Evolutionary conservation across 306 rosid species (phyloP), one percentile per base, ranked within the genome.

Genomic region (Cicer pinnatifidum): DNA sequence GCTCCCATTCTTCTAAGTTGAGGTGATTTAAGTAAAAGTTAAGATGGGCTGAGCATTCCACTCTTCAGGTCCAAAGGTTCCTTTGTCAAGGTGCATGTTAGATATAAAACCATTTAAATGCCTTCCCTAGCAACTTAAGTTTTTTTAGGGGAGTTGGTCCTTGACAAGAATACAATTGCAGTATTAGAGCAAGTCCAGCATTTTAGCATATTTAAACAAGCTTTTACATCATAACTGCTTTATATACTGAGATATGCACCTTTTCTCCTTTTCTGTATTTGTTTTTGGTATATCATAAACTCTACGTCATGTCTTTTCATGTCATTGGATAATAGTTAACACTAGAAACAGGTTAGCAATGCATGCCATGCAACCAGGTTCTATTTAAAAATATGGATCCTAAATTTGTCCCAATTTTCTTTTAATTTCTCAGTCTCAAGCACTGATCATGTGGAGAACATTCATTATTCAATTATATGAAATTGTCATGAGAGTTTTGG

Each of bases 231-330:
- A 57, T 72, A 19, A 40, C 51, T 73, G 8, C 39, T 35, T 28
- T n/a, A 47, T 51, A 11, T 80, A 41, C 58, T 46, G 39, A 46
- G 6, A 28, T 50, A 35, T 52, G 7, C 45, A 46, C 43, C 3
- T 72, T 59, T 70, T 60, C 16, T 52, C 43, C 3, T 72, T 59
- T 70, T 60, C 16, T 52, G 37, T 54, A 13, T 47, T 47, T 53
- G 11, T 69, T 53, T 69, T 12, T 51, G 19, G 73, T 60, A n/a
- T 7, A 69, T 44, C 33, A 61, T 69, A 41, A 45, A 63, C 51
- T 39, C 38, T 71, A 61, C 60, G 45, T 56, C 69, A 11, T 58
- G 46, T 44, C 47, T 68, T 66, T 58, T 66, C 67, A 65, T 71
- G 17, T 3, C 35, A 28, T 28, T 5, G 35, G 35, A 28, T 28